Evolutionary conservation across 495 filamentous ascomycete species (phyloP).

Genomic region (Penicillium taxi): DNA sequence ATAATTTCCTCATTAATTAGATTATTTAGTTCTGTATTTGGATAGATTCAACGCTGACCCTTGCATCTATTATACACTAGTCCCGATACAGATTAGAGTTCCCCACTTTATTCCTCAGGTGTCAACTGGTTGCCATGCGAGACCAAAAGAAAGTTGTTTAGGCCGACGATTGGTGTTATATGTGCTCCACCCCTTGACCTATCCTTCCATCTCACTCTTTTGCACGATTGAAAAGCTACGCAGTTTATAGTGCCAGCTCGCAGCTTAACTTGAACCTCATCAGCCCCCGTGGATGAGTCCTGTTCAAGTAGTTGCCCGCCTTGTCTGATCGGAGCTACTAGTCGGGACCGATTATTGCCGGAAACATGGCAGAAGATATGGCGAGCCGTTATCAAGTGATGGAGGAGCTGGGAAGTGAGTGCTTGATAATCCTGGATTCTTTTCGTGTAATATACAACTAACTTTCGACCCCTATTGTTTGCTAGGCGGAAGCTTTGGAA

Average conservation of each 20-base stretch:
- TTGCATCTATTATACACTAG: conserved; percentile 9
- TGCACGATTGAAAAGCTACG: conserved; percentile 6
- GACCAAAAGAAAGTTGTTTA: conserved; percentile 31
- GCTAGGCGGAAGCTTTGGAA: conserved; percentile 85
- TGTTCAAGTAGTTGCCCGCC: conserved; percentile 10
- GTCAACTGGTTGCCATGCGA: conserved; percentile 33
- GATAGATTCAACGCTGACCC: conserved; percentile 2
- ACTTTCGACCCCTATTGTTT: conserved; percentile 11
- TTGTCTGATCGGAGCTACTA: conserved; percentile 14
- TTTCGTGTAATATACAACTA: conserved; percentile 7
- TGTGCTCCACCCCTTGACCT: conserved; percentile 22
- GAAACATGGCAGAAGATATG: conserved; percentile 53
- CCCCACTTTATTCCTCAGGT: conserved; percentile 22
- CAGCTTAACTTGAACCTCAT: background rate
- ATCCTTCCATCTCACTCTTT: conserved; percentile 10
- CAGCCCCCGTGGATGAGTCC: conserved; percentile 12
- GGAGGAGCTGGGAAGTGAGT: conserved; percentile 87
- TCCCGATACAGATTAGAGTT: conserved; percentile 2
- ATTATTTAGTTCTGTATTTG: no score
- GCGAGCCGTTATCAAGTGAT: conserved; percentile 78
- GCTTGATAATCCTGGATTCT: background rate
- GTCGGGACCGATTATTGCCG: conserved; percentile 13
- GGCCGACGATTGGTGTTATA: conserved; percentile 19
- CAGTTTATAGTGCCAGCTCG: conserved; percentile 2
- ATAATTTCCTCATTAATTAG: no score